Evolutionary conservation across 345 rosid species (phyloP), one percentile per base, ranked within the genome.

Genomic region (Odontarrhena argentea): DNA sequence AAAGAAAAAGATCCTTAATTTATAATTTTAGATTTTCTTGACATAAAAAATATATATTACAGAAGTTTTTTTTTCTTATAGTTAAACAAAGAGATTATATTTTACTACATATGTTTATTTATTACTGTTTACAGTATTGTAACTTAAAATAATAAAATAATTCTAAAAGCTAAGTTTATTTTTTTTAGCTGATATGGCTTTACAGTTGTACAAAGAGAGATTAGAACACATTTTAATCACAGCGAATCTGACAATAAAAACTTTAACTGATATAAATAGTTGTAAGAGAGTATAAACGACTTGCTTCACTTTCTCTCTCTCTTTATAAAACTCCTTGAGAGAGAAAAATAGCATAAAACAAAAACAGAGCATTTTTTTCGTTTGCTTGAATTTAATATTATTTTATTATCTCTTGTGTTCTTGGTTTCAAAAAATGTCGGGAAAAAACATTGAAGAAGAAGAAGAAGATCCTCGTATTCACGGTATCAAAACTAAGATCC

Each of bases 401-500:
- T 13, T 28, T 37, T 55, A 18, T 71, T 55, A 32, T 55, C 64
- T 44, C 14, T 59, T 43, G 47, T 43, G 47, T 25, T 60, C 57
- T 53, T 67, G 57, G 38, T 67, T 38, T 40, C 28, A 76, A 83
- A 90, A 83, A 90, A 90, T 91, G 97, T 91, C 92, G 68, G 85
- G 63, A 74, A 71, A n/a, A 79, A 81, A 66, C 4, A 18, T 18
- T 18, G 36, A 32, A 32, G 36, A 32, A 73, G 78, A 70, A 46
- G 65, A 59, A 46, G 69, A 81, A 51, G 96, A 88, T 75, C 85
- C 96, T 78, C 92, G 96, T 67, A 81, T 89, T 74, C 73, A 74
- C 35, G 89, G 79, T 72, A 87, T 89, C 77, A 81, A 89, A 75
- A 76, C 79, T 62, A 82, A 73, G 86, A 89, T 89, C 77, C 93